Conservation (phyloP, 345 rosid genomes). For the Syzygium oleosum region DNA sequence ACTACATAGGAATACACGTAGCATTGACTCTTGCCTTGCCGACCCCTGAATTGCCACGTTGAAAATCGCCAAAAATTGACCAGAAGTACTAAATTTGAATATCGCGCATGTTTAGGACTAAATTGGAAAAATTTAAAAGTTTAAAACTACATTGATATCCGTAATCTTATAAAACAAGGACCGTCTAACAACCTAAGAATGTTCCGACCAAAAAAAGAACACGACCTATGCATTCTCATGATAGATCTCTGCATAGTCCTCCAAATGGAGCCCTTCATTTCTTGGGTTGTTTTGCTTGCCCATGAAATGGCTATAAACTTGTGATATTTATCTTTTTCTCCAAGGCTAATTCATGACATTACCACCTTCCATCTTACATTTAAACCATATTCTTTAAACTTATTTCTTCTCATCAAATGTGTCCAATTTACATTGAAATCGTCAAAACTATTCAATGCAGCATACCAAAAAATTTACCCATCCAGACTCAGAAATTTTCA, state of each 20-base stretch:
- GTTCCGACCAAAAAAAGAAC: too few relatives aligned
- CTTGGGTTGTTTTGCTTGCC: neutral
- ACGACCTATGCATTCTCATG: too few relatives aligned
- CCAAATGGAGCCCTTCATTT: too few relatives aligned
- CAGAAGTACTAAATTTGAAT: fast-evolving
- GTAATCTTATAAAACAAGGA: too few relatives aligned
- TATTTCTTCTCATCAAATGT: neutral
- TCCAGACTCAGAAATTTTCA: neutral
- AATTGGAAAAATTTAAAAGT: neutral
- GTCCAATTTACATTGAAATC: neutral
- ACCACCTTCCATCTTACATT: neutral
- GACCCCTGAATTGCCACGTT: fast-evolving
- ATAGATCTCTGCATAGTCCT: too few relatives aligned
- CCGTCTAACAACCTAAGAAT: too few relatives aligned
- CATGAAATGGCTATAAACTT: neutral
- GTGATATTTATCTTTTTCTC: neutral
- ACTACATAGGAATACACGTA: fast-evolving
- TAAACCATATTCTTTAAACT: neutral
- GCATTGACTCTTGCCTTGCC: neutral
- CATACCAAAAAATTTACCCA: neutral
- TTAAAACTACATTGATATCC: too few relatives aligned
- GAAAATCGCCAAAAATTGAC: fast-evolving
- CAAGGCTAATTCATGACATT: neutral
- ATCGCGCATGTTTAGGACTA: too few relatives aligned
- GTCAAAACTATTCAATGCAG: neutral